Conservation (phyloP, 2,329 filamentous ascomycete genomes). For the Beauveria brongniartii region DNA sequence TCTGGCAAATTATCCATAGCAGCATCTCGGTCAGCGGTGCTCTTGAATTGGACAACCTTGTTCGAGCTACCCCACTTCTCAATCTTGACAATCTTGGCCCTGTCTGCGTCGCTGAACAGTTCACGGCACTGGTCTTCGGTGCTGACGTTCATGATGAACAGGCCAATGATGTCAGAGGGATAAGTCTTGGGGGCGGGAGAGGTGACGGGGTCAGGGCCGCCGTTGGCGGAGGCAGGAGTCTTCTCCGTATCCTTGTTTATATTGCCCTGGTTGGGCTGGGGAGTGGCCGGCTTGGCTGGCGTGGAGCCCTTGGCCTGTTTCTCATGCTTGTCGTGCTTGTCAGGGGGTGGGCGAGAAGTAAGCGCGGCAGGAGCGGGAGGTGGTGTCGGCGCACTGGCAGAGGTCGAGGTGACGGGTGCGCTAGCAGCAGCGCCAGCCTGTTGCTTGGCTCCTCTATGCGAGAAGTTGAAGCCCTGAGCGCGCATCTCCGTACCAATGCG, state of each 20-base stretch:
- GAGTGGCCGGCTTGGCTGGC: constrained; percentile 34
- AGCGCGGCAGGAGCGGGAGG: constrained; percentile 23
- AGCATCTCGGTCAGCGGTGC: constrained; percentile 67
- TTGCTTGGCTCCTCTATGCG: constrained; percentile 84
- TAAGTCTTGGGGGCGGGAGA: constrained; percentile 52
- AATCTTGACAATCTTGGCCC: constrained; percentile 68
- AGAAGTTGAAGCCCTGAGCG: constrained; percentile 98
- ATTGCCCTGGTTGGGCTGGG: constrained; percentile 40
- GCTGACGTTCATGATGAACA: constrained; percentile 84
- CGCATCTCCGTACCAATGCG: constrained; percentile 98
- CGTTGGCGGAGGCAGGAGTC: constrained; percentile 40
- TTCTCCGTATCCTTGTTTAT: constrained; percentile 51
- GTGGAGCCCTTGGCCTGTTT: constrained; percentile 28
- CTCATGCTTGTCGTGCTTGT: constrained; percentile 14
- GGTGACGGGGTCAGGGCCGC: constrained; percentile 44
- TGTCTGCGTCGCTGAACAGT: constrained; percentile 77
- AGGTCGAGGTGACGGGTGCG: constrained; percentile 24
- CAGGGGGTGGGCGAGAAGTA: constrained; percentile 26
- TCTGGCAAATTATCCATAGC: constrained; percentile 68
- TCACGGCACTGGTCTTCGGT: constrained; percentile 76
- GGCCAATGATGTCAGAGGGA: constrained; percentile 63
- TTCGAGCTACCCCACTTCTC: constrained; percentile 73
- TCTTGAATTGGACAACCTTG: constrained; percentile 82
- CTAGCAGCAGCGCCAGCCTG: constrained; percentile 34
- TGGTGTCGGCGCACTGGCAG: constrained; percentile 24